Conservation (phyloP, 2,329 filamentous ascomycete species). For the Trichoderma gracile region DNA sequence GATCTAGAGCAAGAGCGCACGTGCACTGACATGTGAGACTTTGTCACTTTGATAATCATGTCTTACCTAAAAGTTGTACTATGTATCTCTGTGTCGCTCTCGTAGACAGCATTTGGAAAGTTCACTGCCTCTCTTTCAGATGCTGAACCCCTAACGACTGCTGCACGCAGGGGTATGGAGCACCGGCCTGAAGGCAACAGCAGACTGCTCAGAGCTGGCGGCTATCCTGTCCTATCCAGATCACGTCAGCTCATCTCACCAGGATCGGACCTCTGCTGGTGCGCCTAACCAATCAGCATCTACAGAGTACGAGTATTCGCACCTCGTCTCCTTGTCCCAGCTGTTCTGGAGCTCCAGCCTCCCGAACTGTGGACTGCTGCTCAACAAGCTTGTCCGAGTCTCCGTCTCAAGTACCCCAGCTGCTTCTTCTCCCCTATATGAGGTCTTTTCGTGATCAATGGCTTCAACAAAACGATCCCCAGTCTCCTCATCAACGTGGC, state of each 20-base stretch:
- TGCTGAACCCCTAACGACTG: too few relatives aligned
- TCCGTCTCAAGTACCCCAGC: too few relatives aligned
- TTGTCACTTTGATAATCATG: not conserved
- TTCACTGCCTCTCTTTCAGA: too few relatives aligned
- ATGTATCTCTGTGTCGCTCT: too few relatives aligned
- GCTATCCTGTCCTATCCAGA: not conserved
- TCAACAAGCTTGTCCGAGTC: not conserved
- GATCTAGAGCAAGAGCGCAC: not conserved
- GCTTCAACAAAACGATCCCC: not conserved
- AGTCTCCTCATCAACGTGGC: not conserved
- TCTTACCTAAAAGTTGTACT: too few relatives aligned
- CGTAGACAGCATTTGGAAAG: too few relatives aligned
- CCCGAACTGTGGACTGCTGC: not conserved
- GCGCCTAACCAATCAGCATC: not conserved
- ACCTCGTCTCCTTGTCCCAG: not conserved
- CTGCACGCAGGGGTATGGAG: too few relatives aligned
- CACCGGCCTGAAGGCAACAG: too few relatives aligned
- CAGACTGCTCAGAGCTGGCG: not conserved
- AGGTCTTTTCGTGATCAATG: not conserved
- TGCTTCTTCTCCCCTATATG: too few relatives aligned
- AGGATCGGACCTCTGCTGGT: conserved; percentile 15
- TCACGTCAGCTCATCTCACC: conserved; percentile 21
- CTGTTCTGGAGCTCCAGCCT: not conserved
- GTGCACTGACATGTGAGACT: not conserved
- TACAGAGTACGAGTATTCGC: not conserved